A percentile compares a stretch with the other conserved stretches of the same genome.
Evolutionary conservation across 176 grass and related monocot species (phyloP).

Genomic region (Eragrostis curvula): DNA sequence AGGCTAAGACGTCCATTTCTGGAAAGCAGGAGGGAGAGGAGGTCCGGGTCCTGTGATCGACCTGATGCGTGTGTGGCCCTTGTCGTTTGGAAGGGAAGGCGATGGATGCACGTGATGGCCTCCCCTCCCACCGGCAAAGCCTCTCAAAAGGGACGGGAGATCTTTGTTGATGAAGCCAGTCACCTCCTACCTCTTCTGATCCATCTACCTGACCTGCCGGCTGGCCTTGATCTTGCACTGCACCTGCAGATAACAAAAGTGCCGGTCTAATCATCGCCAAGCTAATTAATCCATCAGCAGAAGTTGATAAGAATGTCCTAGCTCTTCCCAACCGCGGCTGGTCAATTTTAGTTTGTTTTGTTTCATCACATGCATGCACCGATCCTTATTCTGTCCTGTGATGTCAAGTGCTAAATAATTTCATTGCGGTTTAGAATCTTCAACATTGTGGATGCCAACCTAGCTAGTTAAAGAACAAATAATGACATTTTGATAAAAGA

Average conservation of each 20-base stretch:
- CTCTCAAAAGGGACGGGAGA: not conserved
- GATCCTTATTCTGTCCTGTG: not conserved
- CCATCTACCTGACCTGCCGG: slow-evolving; percentile 19
- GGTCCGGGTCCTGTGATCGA: not conserved
- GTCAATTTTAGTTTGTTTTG: slow-evolving; percentile 19
- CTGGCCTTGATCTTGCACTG: not conserved
- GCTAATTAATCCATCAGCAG: not conserved
- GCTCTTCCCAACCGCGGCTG: not conserved
- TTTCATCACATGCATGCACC: slow-evolving; percentile 28
- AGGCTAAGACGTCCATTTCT: slow-evolving; percentile 42
- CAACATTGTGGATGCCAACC: not conserved
- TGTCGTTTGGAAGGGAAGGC: not conserved
- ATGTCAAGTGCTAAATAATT: not conserved
- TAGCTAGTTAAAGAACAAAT: too few relatives aligned
- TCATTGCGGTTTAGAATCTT: not conserved
- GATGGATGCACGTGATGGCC: slow-evolving; percentile 27
- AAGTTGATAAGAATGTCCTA: not conserved
- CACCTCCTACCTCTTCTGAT: slow-evolving; percentile 32
- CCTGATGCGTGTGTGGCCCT: slow-evolving; percentile 17
- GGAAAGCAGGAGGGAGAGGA: not conserved
- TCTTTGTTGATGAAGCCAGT: slow-evolving; percentile 14
- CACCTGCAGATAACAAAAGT: slow-evolving; percentile 18
- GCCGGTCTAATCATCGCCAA: not conserved
- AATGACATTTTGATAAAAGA: too few relatives aligned
- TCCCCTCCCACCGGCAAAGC: slow-evolving; percentile 45